Conservation (phyloP, 495 filamentous ascomycete species). For the Aspergillus cristatus region DNA sequence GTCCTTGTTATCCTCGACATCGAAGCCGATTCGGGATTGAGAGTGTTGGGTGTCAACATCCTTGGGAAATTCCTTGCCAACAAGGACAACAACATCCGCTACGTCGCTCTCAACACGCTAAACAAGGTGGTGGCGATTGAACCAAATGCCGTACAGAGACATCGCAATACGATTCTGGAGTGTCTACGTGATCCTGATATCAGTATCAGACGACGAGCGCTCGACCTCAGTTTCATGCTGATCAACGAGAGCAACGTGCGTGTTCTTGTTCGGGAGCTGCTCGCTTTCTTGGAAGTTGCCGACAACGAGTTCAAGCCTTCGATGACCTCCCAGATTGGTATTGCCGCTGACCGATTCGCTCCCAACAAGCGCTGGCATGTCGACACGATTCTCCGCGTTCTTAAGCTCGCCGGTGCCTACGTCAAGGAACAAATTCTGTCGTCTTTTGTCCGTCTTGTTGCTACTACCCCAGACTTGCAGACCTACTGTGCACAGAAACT, state of each 20-base stretch:
- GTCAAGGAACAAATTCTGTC: conserved; percentile 97
- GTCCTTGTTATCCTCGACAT: conserved; percentile 97
- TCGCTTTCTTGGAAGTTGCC: conserved; percentile 91
- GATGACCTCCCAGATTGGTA: conserved; percentile 95
- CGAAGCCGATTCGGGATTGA: conserved; percentile 86
- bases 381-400: conserved; percentile 91
- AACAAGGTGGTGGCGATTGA: conserved; percentile 98
- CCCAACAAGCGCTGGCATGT: conserved; percentile 98
- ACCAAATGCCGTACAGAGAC: conserved; percentile 92
- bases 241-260: conserved; percentile 96
- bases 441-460: conserved; percentile 91
- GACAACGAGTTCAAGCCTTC: conserved; percentile 98
- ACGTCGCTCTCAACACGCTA: conserved; percentile 92
- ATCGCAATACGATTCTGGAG: conserved; percentile 94
- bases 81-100: conserved; percentile 98
- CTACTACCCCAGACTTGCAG: conserved; percentile 87
- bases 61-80: conserved; percentile 96
- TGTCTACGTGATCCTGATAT: conserved; percentile 98
- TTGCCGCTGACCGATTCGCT: conserved; percentile 90
- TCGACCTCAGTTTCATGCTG: conserved; percentile 94
- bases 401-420: conserved; percentile 89
- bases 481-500: conserved; percentile 95
- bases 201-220: conserved; percentile 85
- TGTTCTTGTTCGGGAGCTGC: conserved; percentile 80
- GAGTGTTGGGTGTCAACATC: conserved; percentile 95